Percentiles rank a stretch among this genome's conserved stretches.
Evolutionary conservation across 139 green algal genomes (phyloP).

Genomic region (Coelastrella sp.): DNA sequence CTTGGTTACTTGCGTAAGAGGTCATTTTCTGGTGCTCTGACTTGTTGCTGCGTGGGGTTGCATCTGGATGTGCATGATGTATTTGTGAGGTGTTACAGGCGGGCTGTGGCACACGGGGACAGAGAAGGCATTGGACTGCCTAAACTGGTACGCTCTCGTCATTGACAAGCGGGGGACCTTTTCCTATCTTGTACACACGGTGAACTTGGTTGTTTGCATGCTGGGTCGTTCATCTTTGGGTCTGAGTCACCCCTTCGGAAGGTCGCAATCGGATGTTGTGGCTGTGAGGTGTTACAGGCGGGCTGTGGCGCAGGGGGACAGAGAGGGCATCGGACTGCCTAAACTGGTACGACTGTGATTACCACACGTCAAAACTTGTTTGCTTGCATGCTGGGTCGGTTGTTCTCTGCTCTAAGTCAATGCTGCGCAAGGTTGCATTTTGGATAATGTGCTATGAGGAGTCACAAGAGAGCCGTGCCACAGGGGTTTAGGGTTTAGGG

Average conservation of each 20-base stretch:
- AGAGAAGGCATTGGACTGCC: conserved; percentile 84
- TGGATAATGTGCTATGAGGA: too few species aligned
- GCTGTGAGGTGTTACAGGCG: conserved; percentile 93
- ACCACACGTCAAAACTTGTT: too few species aligned
- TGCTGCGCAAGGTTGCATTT: too few species aligned
- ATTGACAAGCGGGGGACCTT: background rate
- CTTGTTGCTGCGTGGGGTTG: conserved; percentile 86
- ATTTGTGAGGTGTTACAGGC: conserved; percentile 92
- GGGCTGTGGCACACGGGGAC: conserved; percentile 81
- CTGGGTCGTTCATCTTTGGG: too few species aligned
- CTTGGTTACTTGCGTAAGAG: too few species aligned
- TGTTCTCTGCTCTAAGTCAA: too few species aligned
- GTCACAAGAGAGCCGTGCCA: too few species aligned
- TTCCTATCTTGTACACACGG: background rate
- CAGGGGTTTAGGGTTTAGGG: too few species aligned
- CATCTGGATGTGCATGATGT: conserved; percentile 50
- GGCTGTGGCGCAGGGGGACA: conserved; percentile 80
- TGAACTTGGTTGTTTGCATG: too few species aligned
- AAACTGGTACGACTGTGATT: conserved; percentile 40
- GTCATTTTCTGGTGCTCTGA: conserved; percentile 87
- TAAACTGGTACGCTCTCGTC: conserved; percentile 2
- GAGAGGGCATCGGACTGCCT: conserved; percentile 82
- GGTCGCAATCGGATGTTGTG: background rate
- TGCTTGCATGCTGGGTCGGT: too few species aligned
- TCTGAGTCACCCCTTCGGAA: conserved; percentile 96